phyloP scores from a whole-genome alignment of 1,284 basidiomycete genomes.

The Phylloporus sp. region DNA sequence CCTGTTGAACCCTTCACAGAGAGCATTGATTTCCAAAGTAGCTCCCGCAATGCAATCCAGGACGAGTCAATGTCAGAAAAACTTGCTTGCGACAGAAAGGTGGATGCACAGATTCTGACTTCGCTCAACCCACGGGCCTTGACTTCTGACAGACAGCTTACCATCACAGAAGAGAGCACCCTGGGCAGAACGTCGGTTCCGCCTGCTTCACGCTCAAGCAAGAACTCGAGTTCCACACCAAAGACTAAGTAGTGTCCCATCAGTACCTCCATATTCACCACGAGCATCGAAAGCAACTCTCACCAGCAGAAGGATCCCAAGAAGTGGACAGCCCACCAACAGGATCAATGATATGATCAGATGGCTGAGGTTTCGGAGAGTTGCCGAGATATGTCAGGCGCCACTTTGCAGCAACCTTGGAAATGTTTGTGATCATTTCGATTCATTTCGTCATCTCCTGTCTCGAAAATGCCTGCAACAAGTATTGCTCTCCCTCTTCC shows the following conservation, averaged over 20 bases:
- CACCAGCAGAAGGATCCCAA: constrained; percentile 67
- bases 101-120: constrained; percentile 76
- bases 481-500: constrained; percentile 82
- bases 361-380: constrained; percentile 66
- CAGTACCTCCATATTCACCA: constrained; percentile 5
- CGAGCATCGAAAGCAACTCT: constrained; percentile 32
- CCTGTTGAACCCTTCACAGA: constrained; percentile 78
- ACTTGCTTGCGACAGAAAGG: background rate
- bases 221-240: constrained; percentile 70
- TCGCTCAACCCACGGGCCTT: constrained; percentile 76
- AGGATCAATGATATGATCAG: constrained; percentile 69
- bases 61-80: background rate
- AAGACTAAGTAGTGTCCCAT: constrained; percentile 57
- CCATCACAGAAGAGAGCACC: constrained; percentile 65
- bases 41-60: constrained; percentile 85
- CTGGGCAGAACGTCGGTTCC: constrained; percentile 54
- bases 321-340: constrained; percentile 41
- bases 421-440: constrained; percentile 68
- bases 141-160: constrained; percentile 68
- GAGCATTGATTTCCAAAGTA: constrained; percentile 62
- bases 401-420: constrained; percentile 72
- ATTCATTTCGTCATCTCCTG: constrained; percentile 78
- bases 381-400: constrained; percentile 81
- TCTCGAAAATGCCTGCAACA: constrained; percentile 72
- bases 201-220: constrained; percentile 67